Percentiles rank a stretch among this genome's conserved stretches.
Evolutionary conservation across 345 rosid species (phyloP).

Genomic region (Eucalyptus tenuipes): DNA sequence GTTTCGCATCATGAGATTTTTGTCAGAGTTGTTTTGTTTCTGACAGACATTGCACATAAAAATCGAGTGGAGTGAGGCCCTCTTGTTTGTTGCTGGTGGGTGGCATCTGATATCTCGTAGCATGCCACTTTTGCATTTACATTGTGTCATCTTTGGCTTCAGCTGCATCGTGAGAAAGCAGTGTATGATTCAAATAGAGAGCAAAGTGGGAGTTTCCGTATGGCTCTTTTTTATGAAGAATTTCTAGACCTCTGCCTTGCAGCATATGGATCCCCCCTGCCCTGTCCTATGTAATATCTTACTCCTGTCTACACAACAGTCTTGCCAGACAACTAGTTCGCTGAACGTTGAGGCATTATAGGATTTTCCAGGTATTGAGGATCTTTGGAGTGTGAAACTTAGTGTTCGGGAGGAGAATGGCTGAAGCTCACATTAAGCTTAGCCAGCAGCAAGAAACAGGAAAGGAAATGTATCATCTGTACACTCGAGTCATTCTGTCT

Average conservation of each 20-base stretch:
- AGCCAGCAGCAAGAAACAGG: neutral
- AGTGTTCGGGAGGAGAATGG: neutral
- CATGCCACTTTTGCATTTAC: neutral
- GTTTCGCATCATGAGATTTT: neutral
- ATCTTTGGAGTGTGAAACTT: neutral
- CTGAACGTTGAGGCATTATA: neutral
- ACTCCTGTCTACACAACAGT: neutral
- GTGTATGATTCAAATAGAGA: neutral
- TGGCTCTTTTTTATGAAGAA: neutral
- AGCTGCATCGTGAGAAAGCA: neutral
- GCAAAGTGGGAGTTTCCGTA: neutral
- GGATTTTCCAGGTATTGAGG: neutral
- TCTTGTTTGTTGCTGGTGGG: neutral
- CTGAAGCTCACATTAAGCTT: neutral
- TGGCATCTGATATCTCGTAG: neutral
- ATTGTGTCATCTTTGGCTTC: neutral
- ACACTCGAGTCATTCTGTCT: neutral
- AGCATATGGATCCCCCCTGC: neutral
- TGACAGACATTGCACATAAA: neutral
- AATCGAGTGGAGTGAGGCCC: neutral
- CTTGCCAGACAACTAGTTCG: neutral
- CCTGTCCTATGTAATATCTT: neutral
- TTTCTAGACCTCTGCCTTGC: neutral
- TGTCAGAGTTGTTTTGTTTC: neutral
- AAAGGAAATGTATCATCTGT: neutral